Base-by-base conservation (phyloP, 192 early-diverging fungal genomes). In the Entrophospora sp. region DNA sequence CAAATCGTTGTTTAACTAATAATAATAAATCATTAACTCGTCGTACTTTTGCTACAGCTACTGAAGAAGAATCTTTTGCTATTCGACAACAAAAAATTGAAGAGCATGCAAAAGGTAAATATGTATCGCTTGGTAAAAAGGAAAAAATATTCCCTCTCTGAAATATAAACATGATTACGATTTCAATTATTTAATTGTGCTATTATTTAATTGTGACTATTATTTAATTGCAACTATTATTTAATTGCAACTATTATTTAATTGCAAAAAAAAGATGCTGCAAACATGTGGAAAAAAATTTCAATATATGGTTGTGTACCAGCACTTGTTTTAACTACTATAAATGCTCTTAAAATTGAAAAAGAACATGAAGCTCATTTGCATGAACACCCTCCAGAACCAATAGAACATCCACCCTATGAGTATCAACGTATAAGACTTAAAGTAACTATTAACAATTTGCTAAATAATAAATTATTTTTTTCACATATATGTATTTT, bases 271-370 rank as follows among this genome's bases (percentile, higher is more conserved):
- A 58, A 35, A 77, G 75, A 53, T 35, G 69, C 72, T 58, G 64
- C 72, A 20, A 55, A 71, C 56, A 65, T 68, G 61, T 77, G 75
- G 75, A 72, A 69, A 64, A 77, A 77, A 52, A 68, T 77, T 12
- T 71, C 75, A 20, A 62, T 77, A 55, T 74, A 71, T 40, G 70
- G 71, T 52, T 69, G 67, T 66, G 59, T 69, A 35, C 68, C 72
- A 31, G 67, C 70, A 24, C 16, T 77, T 52, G 10, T 73, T 36
- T 42, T 66, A 18, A 45, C 72, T 56, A 45, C 70, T 36, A 69
- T 67, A 44, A 77, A 77, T 65, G 70, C 75, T 40, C 62, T 68
- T 53, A 71, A 67, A 65, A 69, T 77, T 31, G 64, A 49, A 28
- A 57, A 67, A 22, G 71, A 69, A 73, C 75, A 77, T 36, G 69